Conservation (phyloP, 441 rosid species). For the Erodium moschatum region DNA sequence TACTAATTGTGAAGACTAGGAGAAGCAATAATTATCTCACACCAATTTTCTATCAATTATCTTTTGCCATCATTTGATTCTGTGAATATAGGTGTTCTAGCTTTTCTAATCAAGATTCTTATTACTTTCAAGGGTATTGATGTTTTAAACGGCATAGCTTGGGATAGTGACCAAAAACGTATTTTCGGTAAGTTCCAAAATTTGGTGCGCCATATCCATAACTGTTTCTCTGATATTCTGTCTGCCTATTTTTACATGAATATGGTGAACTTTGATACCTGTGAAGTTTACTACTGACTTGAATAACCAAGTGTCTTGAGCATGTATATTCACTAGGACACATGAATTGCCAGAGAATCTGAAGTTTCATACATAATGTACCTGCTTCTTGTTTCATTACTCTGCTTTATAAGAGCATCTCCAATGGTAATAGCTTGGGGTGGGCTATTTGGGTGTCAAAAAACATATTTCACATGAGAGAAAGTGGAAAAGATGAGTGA, state of each 20-base stretch:
- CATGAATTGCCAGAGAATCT: not conserved
- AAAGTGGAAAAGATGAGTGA: no score
- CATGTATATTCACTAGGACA: not conserved
- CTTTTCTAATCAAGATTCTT: slow-evolving; percentile 1
- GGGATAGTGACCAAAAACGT: slow-evolving; percentile 60
- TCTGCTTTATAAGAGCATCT: no score
- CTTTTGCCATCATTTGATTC: not conserved
- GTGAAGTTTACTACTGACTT: not conserved
- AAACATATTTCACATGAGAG: no score
- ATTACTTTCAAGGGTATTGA: slow-evolving; percentile 47
- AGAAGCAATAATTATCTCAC: not conserved
- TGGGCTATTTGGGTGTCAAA: no score
- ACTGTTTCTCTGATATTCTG: not conserved
- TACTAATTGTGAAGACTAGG: not conserved
- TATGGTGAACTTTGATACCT: not conserved
- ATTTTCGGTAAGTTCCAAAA: slow-evolving; percentile 54
- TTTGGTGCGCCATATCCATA: not conserved
- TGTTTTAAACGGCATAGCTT: slow-evolving; percentile 91
- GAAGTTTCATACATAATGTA: not conserved
- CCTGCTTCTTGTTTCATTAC: not conserved
- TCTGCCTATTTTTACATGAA: not conserved
- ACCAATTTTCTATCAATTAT: slow-evolving; percentile 1
- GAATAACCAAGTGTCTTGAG: no score
- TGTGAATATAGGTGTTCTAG: not conserved
- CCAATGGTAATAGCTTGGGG: no score